Evolutionary conservation across 371 early-diverging fungal genomes (phyloP), one percentile per base, ranked within the genome.

Genomic region (Mortierella sp.): DNA sequence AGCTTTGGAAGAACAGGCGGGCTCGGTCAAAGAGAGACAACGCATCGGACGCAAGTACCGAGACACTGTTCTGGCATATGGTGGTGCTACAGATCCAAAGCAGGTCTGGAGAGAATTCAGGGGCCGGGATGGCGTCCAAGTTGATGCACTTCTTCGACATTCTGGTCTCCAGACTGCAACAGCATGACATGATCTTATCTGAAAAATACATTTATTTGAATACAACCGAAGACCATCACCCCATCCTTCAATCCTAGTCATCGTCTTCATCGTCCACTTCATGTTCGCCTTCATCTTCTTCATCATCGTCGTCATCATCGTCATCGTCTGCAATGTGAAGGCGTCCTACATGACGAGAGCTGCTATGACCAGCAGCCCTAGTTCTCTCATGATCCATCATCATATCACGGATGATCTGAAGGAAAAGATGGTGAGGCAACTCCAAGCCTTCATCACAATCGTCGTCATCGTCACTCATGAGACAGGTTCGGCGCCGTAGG

Each of bases 21-120:
- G 71, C 29, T 54, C 67, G 27, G 22, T 27, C 12, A 60, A 59
- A 10, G 44, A 61, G 2, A 57, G 67, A 8, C 49, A 48, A 43
- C 53, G 81, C 0, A 68, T 86, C 41, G 88, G 90, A 37, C 69
- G 83, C 34, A 83, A 80, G 28, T 90, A 90, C 58, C 81, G 90
- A 34, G 81, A 90, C 47, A 90, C 90, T 0, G 79, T 90, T 8
- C 79, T 90, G 45, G 88, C 88, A 19, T 80, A 88, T 43, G 90
- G 90, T 22, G 90, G 90, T 8, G 88, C 87, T 1, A 88, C 88
- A 0, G 67, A 83, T 28, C 90, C 90, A 9, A 70, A 76, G 51
- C 72, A 84, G 19, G 88, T 90, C 9, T 90, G 88, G 88, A 79
- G 79, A 34, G 63, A 79, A 58, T 90, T 90, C 54, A 74, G 86